Conservation (phyloP, 1,139 yeast genomes). For the Kodamaea fungicola region DNA sequence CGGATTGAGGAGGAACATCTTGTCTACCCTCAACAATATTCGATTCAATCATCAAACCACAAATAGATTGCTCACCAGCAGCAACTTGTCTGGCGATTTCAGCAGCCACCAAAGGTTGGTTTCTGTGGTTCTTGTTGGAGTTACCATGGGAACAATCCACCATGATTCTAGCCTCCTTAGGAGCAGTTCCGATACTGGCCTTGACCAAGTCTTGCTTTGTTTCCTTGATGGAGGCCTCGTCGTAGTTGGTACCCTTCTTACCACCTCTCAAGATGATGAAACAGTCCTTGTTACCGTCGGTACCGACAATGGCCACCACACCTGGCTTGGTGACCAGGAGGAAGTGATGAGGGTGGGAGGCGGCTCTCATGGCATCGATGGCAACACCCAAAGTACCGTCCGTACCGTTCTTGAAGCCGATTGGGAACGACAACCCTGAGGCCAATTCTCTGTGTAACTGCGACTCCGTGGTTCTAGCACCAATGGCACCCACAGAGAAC, state of each 20-base stretch:
- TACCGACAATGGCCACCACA: conserved; percentile 90
- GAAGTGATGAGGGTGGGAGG: conserved; percentile 91
- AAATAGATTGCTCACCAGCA: conserved; percentile 71
- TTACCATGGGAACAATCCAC: conserved; percentile 98
- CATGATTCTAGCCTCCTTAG: conserved; percentile 73
- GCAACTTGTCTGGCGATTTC: conserved; percentile 73
- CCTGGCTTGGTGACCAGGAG: conserved; percentile 88
- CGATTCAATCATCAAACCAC: conserved; percentile 97
- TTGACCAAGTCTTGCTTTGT: conserved; percentile 58
- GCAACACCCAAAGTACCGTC: conserved; percentile 93
- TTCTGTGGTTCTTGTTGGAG: conserved; percentile 82
- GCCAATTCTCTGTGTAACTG: conserved; percentile 96
- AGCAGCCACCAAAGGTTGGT: conserved; percentile 91
- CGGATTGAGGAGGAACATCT: conserved; percentile 66
- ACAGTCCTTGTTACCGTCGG: conserved; percentile 89
- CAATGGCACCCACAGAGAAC: conserved; percentile 92
- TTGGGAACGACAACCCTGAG: conserved; percentile 93
- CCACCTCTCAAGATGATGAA: conserved; percentile 96
- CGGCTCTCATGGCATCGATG: conserved; percentile 89
- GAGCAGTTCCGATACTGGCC: conserved; percentile 35
- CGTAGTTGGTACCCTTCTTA: conserved; percentile 86
- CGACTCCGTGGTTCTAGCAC: conserved; percentile 97
- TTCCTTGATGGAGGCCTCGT: conserved; percentile 63
- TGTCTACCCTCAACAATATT: conserved; percentile 91
- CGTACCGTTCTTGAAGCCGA: conserved; percentile 96